Conservation (phyloP, 2,329 filamentous ascomycete species). For the Periconia macrospinosa region DNA sequence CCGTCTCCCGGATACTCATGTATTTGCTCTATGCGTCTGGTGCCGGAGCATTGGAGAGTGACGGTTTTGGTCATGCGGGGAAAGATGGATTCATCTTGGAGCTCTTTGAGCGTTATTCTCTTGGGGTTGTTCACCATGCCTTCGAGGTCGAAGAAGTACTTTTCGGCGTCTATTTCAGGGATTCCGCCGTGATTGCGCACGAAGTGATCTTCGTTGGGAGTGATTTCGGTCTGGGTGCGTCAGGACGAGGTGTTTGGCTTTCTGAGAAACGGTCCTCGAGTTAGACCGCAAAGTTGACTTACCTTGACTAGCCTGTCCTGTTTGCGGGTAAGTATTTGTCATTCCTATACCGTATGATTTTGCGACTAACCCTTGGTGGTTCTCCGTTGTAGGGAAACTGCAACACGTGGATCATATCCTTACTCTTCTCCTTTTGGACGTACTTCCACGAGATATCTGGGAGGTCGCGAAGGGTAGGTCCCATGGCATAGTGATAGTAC, state of each 20-base stretch:
- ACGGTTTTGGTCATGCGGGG: conserved; percentile 61
- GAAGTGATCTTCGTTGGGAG: conserved; percentile 65
- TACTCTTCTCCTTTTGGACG: conserved; percentile 48
- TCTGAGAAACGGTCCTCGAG: no score
- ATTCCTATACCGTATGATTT: background rate
- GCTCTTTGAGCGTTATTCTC: conserved; percentile 59
- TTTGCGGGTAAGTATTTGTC: conserved; percentile 8
- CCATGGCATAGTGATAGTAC: conserved; percentile 50
- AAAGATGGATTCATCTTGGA: conserved; percentile 63
- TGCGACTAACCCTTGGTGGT: conserved; percentile 36
- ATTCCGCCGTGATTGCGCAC: conserved; percentile 74
- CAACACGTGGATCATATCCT: conserved; percentile 52
- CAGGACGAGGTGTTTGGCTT: conserved; percentile 6
- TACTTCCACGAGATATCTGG: conserved; percentile 59
- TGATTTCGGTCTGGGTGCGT: conserved; percentile 53
- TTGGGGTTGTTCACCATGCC: conserved; percentile 64
- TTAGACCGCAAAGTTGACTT: background rate
- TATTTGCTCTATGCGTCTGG: conserved; percentile 70
- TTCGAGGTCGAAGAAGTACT: conserved; percentile 59
- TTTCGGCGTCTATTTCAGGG: conserved; percentile 62
- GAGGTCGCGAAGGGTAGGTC: conserved; percentile 43
- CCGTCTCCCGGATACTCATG: conserved; percentile 66
- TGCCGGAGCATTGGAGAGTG: conserved; percentile 70
- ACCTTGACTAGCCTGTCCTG: conserved; percentile 55
- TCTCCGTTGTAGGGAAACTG: conserved; percentile 54